Percentiles rank a stretch among this genome's conserved stretches.
phyloP scores from a whole-genome alignment of 1,139 yeast genomes.

The Candida pseudoviswanathii region DNA sequence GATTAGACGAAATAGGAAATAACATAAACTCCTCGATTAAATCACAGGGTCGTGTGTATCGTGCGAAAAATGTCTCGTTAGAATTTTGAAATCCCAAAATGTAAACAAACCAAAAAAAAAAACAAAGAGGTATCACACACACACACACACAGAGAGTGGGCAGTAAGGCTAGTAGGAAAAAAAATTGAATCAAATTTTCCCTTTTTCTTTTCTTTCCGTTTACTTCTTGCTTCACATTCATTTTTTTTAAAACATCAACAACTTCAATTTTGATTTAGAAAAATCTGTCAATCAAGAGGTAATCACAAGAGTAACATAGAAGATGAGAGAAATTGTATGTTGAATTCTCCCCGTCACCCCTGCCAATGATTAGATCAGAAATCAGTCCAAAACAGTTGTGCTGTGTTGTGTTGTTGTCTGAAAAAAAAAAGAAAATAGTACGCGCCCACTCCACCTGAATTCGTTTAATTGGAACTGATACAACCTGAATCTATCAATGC shows the following conservation, averaged over 20 bases:
- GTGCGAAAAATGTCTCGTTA: constrained; percentile 3
- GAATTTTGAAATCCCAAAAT: constrained; percentile 6
- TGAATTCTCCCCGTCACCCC: neutral
- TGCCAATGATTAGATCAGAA: too few relatives aligned
- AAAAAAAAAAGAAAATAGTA: constrained; percentile 5
- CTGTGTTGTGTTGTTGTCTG: constrained; percentile 7
- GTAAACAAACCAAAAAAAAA: constrained; percentile 6
- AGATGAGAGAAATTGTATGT: constrained; percentile 19
- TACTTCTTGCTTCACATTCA: neutral
- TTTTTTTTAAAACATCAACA: neutral
- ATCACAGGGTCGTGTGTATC: neutral
- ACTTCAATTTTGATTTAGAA: neutral
- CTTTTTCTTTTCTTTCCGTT: neutral
- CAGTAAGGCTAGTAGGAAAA: neutral
- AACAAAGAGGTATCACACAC: neutral
- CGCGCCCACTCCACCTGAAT: constrained; percentile 5
- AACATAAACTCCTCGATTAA: neutral
- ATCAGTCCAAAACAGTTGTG: neutral
- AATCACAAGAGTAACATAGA: neutral
- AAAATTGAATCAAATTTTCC: constrained; percentile 5
- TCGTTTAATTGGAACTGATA: neutral
- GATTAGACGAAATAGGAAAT: neutral
- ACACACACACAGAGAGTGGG: neutral
- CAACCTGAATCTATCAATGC: constrained; percentile 1
- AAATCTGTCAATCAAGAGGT: constrained; percentile 1